phyloP scores from a whole-genome alignment of 805 yeast species.

The Pichia phayaonensis region DNA sequence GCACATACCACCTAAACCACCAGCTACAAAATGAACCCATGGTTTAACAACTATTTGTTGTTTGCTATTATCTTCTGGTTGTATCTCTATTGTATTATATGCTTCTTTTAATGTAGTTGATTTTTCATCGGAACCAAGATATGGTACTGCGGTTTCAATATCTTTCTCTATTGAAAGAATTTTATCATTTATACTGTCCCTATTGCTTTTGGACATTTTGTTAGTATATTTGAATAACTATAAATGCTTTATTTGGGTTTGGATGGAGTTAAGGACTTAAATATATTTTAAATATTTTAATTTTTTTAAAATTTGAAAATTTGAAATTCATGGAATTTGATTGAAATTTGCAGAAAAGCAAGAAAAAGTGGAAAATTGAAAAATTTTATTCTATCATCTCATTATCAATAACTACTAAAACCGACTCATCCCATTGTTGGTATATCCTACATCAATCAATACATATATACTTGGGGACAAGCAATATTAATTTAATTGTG shows the following conservation, averaged over 20 bases:
- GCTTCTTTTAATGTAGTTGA: conserved; percentile 42
- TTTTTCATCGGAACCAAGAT: conserved; percentile 65
- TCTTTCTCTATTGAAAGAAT: conserved; percentile 1
- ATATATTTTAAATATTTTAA: neutral
- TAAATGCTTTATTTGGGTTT: neutral
- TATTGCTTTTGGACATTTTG: neutral
- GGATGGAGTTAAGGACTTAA: neutral
- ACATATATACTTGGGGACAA: neutral
- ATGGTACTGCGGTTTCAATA: conserved; percentile 44
- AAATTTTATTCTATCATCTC: neutral
- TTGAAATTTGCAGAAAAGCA: neutral
- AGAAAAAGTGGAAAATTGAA: neutral
- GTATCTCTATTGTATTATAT: conserved; percentile 20
- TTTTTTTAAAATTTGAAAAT: neutral
- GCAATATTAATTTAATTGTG: neutral
- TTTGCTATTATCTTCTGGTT: conserved; percentile 12
- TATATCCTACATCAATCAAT: too few relatives aligned
- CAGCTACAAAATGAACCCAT: conserved; percentile 84
- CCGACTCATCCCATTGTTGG: neutral
- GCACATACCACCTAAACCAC: conserved; percentile 95
- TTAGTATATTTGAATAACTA: neutral
- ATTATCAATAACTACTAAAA: too few relatives aligned
- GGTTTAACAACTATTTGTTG: conserved; percentile 30
- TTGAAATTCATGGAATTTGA: neutral
- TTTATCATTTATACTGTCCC: neutral